Evolutionary conservation across 495 filamentous ascomycete species (phyloP), one percentile per base, ranked within the genome.

Genomic region (Aeminium ludgeri): DNA sequence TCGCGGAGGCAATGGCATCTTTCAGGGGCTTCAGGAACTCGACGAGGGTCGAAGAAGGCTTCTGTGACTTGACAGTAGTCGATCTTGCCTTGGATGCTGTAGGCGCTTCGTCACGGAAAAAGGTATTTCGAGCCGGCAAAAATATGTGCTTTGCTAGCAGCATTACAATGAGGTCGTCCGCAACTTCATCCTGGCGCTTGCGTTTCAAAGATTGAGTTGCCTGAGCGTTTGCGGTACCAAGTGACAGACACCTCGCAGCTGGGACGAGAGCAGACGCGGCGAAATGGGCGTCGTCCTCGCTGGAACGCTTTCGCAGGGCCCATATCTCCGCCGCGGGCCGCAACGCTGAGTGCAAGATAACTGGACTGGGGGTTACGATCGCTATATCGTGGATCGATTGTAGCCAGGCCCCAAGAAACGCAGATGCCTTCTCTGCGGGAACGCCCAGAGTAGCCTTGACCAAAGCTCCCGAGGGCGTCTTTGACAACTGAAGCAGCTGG

Each of bases 131-230:
- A 23, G 74, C 70, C 3, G 82, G 82, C 1, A 77, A 58, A 15
- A 91, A 65, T 23, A 91, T 64, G 60, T 84, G 76, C 20, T 68
- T 66, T n/a, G 72, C 69, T 38, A 86, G 52, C 15, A 85, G 63
- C 1, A 67, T 66, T 42, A 82, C 74, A 3, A 91, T 6, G n/a
- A 25, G 6, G 16, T 28, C 12, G 11, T 20, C 23, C 11, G 2
- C 13, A 36, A 36, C 27, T 1, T 41, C 25, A 32, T 43, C 38
- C 8, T 6, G 38, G 10, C 34, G 33, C 20, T 49, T 41, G 12
- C 46, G 46, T 28, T 49, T 43, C 35, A 31, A 10, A 1, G 32
- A 32, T 11, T 15, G 25, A 23, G 11, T 8, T 8, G 3, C 4
- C 8, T 25, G 4, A 3, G 23, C 23, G 23, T 25, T 8, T 3